A percentile compares a stretch with the other conserved stretches of the same genome.
Conservation (phyloP, 768 basidiomycete species). For the Asterophora parasitica region DNA sequence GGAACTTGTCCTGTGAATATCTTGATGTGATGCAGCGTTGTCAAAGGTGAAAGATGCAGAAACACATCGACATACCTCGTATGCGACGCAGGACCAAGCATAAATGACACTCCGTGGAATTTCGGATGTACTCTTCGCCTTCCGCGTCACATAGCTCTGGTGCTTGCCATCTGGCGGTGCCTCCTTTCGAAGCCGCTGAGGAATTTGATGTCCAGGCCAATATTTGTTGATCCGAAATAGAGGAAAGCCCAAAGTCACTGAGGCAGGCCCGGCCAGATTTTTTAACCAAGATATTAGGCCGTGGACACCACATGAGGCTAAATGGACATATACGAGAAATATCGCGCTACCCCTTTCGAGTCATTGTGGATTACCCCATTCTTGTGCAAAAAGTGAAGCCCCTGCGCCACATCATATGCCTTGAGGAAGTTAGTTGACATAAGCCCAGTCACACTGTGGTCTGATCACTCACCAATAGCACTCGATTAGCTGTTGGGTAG, state of each 20-base stretch:
- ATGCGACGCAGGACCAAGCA: constrained; percentile 13
- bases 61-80: constrained; percentile 13
- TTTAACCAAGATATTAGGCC: background rate
- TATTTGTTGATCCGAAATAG: background rate
- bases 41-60: background rate
- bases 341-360: background rate
- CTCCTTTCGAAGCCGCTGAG: background rate
- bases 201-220: background rate
- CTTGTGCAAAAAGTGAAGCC: background rate
- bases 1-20: constrained; percentile 16
- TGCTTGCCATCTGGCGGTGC: constrained; percentile 5
- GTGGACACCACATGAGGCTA: background rate
- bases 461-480: background rate
- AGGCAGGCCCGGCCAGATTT: background rate
- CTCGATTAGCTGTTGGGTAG: background rate
- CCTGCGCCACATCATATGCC: background rate
- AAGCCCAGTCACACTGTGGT: no score
- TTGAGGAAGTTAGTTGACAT: no score
- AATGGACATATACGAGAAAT: background rate
- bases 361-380: background rate
- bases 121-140: background rate
- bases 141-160: constrained; percentile 17
- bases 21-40: background rate
- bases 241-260: background rate
- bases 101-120: constrained; percentile 18